These are phyloP conservation scores for Crithidia expoeki DNA, from an alignment of 208 protist genomes.

Conservation along the genomic window DNA sequence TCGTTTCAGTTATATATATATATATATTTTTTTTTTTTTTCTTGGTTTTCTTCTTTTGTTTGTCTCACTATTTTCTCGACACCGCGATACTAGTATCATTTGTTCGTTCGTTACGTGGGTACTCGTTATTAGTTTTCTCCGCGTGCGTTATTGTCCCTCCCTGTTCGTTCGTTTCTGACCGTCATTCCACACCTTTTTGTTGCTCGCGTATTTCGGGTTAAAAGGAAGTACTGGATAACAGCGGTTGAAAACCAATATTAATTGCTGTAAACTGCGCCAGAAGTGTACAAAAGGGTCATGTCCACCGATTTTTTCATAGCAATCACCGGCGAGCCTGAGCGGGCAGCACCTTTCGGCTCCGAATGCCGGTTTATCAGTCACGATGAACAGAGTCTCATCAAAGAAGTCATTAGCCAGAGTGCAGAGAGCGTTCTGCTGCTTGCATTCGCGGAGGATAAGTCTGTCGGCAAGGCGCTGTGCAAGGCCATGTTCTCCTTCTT, in stretches of 20 bases:
- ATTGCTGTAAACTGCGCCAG: too few relatives aligned
- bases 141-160: neutral
- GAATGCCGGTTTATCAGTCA: constrained; percentile 23
- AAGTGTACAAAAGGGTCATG: constrained; percentile 9
- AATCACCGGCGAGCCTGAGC: constrained; percentile 26
- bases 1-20: too few relatives aligned
- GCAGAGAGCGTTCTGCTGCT: constrained; percentile 49
- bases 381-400: constrained; percentile 36
- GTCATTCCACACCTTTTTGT: neutral
- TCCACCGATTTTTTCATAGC: constrained; percentile 54
- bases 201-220: too few relatives aligned
- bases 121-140: neutral
- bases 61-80: neutral
- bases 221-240: too few relatives aligned
- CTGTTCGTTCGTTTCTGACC: neutral
- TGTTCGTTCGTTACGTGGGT: neutral
- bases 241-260: too few relatives aligned
- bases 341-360: constrained; percentile 32
- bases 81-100: too few relatives aligned
- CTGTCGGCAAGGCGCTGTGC: constrained; percentile 35
- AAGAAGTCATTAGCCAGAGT: constrained; percentile 36
- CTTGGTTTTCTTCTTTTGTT: neutral
- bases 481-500: constrained; percentile 59
- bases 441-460: constrained; percentile 28
- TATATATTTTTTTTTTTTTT: neutral